Conservation (phyloP, 2,329 filamentous ascomycete genomes). For the Aspergillus sp. region DNA sequence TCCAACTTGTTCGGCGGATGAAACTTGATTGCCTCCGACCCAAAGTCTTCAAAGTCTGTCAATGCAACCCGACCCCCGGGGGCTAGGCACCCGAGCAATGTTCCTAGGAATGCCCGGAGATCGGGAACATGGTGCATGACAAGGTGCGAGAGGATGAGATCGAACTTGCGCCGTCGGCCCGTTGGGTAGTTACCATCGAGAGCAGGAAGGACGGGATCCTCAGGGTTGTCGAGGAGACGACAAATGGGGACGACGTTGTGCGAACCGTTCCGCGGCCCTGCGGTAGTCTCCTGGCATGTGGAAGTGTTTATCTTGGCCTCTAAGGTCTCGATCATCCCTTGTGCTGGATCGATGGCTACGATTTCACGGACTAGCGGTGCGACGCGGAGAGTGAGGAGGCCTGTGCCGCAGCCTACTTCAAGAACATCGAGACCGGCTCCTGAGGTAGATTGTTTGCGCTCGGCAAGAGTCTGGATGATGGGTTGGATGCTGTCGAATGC, state of each 20-base stretch:
- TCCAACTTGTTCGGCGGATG: constrained; percentile 54
- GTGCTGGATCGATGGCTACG: constrained; percentile 55
- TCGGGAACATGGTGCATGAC: constrained; percentile 58
- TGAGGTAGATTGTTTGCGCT: constrained; percentile 15
- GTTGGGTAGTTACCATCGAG: constrained; percentile 27
- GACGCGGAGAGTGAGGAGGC: constrained; percentile 52
- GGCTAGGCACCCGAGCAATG: constrained; percentile 50
- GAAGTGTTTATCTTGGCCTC: constrained; percentile 22
- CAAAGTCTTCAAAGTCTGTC: constrained; percentile 60
- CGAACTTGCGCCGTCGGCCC: constrained; percentile 44
- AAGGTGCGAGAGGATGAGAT: constrained; percentile 55
- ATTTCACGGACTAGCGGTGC: constrained; percentile 50
- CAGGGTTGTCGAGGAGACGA: constrained; percentile 50
- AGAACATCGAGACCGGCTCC: constrained; percentile 45
- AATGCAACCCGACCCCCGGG: constrained; percentile 52
- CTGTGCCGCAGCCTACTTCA: constrained; percentile 59
- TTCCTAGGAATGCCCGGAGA: constrained; percentile 44
- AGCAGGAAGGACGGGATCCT: constrained; percentile 46
- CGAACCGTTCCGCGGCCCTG: constrained; percentile 36
- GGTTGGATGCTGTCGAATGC: constrained; percentile 49
- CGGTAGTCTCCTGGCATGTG: neutral
- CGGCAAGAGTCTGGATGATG: constrained; percentile 17
- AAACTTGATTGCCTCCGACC: constrained; percentile 52
- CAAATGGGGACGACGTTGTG: constrained; percentile 51
- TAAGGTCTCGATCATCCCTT: constrained; percentile 57